A percentile compares a stretch with the other conserved stretches of the same genome.
Evolutionary conservation across 148 eudicot species (phyloP).

Genomic region (Rhododendron kiyosumense): DNA sequence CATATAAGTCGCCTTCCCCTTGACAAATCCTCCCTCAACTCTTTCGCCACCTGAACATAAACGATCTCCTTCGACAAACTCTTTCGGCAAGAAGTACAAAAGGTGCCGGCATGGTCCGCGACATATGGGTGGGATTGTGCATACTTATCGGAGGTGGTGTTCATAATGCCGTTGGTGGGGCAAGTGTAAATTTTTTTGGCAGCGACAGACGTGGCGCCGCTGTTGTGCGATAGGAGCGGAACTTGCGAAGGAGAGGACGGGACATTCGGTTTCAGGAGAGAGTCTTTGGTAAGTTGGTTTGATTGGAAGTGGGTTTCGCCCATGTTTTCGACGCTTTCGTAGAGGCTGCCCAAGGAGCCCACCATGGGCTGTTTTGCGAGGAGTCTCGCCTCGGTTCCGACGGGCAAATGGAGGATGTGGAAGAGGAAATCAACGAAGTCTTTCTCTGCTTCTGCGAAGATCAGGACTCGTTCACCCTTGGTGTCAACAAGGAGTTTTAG

Average conservation of each 20-base stretch:
- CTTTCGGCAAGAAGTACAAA: neutral
- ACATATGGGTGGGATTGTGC: too few relatives aligned
- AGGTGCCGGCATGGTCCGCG: too few relatives aligned
- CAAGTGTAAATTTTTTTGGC: too few relatives aligned
- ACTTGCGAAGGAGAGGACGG: neutral
- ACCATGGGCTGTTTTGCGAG: neutral
- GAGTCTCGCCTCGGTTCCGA: constrained; percentile 6
- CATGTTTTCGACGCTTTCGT: constrained; percentile 11
- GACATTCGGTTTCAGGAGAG: neutral
- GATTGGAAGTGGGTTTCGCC: neutral
- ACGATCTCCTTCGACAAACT: too few relatives aligned
- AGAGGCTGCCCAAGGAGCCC: constrained; percentile 6
- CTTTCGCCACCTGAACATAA: too few relatives aligned
- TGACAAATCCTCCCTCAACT: neutral
- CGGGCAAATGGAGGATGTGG: constrained; percentile 22
- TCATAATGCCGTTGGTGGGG: too few relatives aligned
- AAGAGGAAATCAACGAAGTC: constrained; percentile 34
- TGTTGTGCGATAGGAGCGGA: neutral
- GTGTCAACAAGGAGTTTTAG: constrained; percentile 24
- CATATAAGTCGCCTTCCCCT: constrained; percentile 17
- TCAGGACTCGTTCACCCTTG: constrained; percentile 16
- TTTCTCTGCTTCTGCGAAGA: constrained; percentile 13
- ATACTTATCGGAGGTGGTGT: too few relatives aligned
- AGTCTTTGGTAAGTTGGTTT: neutral
- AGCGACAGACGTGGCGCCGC: too few relatives aligned